Evolutionary conservation across 208 protist species (phyloP).

Genomic region (Wallacemonas sp.): DNA sequence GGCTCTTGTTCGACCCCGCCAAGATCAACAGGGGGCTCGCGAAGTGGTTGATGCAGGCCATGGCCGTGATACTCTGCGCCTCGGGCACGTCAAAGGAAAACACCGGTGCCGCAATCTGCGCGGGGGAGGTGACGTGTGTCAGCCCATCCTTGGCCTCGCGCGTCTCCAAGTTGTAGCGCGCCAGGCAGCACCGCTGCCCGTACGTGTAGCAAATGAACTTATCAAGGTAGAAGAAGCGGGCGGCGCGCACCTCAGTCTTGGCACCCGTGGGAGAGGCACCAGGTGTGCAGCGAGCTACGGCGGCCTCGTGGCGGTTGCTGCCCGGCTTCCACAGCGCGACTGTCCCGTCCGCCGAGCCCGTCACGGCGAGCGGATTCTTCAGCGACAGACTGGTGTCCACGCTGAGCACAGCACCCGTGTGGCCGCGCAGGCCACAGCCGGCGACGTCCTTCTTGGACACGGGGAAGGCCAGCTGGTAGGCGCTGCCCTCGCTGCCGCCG

Average conservation of each 20-base stretch:
- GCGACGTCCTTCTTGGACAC: conserved; percentile 43
- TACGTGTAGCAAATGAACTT: conserved; percentile 63
- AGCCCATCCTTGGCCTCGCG: conserved; percentile 19
- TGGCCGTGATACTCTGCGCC: conserved; percentile 53
- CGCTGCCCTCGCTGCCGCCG: conserved; percentile 40
- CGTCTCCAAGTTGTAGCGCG: conserved; percentile 20
- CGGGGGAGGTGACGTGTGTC: background rate
- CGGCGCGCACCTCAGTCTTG: conserved; percentile 32
- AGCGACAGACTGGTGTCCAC: conserved; percentile 63
- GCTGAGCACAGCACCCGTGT: conserved; percentile 42
- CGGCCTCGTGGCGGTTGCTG: conserved; percentile 21
- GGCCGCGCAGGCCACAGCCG: conserved; percentile 33
- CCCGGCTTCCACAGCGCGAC: conserved; percentile 62
- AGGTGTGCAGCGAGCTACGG: conserved; percentile 19
- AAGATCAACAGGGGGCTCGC: conserved; percentile 66
- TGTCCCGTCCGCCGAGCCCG: conserved; percentile 52
- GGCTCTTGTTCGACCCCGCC: conserved; percentile 66
- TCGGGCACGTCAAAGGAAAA: conserved; percentile 27
- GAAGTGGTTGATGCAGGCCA: conserved; percentile 80
- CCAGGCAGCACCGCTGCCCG: conserved; percentile 16
- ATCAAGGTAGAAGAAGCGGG: conserved; percentile 83
- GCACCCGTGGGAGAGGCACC: background rate
- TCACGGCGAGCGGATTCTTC: conserved; percentile 49
- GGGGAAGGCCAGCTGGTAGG: conserved; percentile 49
- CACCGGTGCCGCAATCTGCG: conserved; percentile 21